phyloP scores from a whole-genome alignment of 1,139 yeast genomes.

The Kluyveromyces sp. region DNA sequence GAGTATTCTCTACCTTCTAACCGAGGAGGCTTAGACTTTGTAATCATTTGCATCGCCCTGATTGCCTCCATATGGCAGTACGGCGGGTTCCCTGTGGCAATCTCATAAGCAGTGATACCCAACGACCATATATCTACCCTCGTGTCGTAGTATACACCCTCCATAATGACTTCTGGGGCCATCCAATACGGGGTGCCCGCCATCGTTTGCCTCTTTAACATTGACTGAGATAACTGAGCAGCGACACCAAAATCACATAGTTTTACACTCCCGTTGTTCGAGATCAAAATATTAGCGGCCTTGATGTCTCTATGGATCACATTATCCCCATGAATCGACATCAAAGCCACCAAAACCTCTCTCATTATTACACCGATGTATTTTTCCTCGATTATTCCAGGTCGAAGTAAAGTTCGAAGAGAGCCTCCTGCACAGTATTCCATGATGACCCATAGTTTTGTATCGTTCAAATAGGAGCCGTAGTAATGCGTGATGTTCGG shows the following conservation, averaged over 20 bases:
- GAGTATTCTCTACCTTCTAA: slow-evolving; percentile 86
- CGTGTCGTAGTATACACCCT: slow-evolving; percentile 77
- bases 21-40: slow-evolving; percentile 90
- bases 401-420: slow-evolving; percentile 73
- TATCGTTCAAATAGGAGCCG: slow-evolving; percentile 80
- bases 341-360: slow-evolving; percentile 71
- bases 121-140: slow-evolving; percentile 92
- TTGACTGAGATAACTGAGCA: slow-evolving; percentile 77
- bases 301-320: slow-evolving; percentile 94
- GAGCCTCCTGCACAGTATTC: slow-evolving; percentile 98
- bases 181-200: slow-evolving; percentile 99
- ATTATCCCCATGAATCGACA: slow-evolving; percentile 78
- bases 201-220: slow-evolving; percentile 81
- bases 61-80: slow-evolving; percentile 91
- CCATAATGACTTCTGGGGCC: slow-evolving; percentile 98
- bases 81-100: slow-evolving; percentile 97
- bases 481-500: slow-evolving; percentile 92
- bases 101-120: slow-evolving; percentile 90
- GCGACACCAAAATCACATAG: slow-evolving; percentile 98
- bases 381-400: slow-evolving; percentile 83
- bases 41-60: slow-evolving; percentile 90
- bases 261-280: slow-evolving; percentile 84
- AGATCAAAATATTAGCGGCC: slow-evolving; percentile 88
- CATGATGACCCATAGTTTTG: slow-evolving; percentile 95
- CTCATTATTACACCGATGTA: slow-evolving; percentile 76